Percentiles rank a stretch among this genome's conserved stretches.
phyloP scores from a whole-genome alignment of 176 grass and related monocot genomes.

The Raddia distichophylla region DNA sequence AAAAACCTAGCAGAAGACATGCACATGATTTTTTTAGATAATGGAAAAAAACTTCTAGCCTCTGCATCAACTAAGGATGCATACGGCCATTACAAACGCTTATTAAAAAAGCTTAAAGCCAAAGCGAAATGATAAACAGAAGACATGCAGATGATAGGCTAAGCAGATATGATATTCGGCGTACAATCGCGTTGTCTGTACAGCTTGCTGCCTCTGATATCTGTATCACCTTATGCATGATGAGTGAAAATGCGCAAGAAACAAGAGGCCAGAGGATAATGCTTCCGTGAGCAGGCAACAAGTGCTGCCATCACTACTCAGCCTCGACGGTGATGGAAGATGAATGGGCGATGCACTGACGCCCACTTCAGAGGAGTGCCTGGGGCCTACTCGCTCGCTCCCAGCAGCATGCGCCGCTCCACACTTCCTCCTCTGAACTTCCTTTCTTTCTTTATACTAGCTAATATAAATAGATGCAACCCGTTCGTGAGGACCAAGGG shows the following conservation, averaged over 20 bases:
- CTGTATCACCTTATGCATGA: not conserved
- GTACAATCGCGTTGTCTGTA: not conserved
- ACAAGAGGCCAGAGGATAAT: not conserved
- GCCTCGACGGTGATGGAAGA: not conserved
- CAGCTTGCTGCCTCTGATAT: not conserved
- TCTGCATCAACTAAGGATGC: not conserved
- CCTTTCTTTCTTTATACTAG: not conserved
- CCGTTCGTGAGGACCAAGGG: conserved; percentile 1
- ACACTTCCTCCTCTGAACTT: conserved; percentile 15
- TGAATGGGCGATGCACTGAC: conserved; percentile 24
- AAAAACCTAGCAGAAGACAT: not conserved
- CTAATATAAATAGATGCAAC: not conserved
- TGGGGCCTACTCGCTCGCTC: conserved; percentile 16
- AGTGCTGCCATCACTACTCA: conserved; percentile 16
- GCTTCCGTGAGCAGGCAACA: conserved; percentile 10
- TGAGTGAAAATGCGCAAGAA: not conserved
- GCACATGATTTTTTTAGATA: not conserved
- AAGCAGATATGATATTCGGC: not conserved
- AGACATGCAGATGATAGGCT: not conserved
- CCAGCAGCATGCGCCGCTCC: conserved; percentile 20
- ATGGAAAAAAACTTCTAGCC: too few species aligned
- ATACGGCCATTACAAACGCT: not conserved
- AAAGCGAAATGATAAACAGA: too few species aligned
- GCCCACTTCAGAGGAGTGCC: not conserved
- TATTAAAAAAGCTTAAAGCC: too few species aligned